Evolutionary conservation across 1,284 basidiomycete species (phyloP), one percentile per base, ranked within the genome.

Genomic region (Vanrija sp.): DNA sequence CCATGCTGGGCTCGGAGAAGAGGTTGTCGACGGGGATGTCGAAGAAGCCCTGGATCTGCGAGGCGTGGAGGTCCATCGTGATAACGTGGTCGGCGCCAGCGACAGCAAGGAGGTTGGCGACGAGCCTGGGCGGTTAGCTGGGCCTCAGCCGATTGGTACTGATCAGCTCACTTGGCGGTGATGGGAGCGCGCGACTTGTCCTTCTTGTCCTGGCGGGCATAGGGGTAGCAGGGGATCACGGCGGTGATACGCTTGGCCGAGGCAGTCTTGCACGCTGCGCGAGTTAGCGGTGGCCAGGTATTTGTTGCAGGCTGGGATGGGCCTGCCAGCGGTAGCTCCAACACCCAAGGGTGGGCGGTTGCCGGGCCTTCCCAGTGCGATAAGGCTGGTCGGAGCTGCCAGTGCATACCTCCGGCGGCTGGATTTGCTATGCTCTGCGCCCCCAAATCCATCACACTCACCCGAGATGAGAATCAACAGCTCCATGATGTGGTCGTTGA

Each of bases 21-120:
- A 96, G 79, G 76, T 98, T 98, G 80, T 98, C 95, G 53, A 97
- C 94, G 16, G 95, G 96, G 64, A 98, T 94, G 76, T 98, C 93
- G 72, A 98, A 98, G 81, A 98, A 98, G 12, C 95, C 95, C 75
- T 98, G 95, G 62, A 98, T 98, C 79, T 98, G 95, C 64, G 88
- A 92, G 12, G 95, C 96, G 73, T 98, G 95, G 39, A 98, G 81
- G 74, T 98, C 95, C 86, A 98, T 94, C 19, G 95, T 98, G 69
- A 98, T 98, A 68, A 98, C 89, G 73, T 98, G 95, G 79, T 98
- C 94, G 64, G 91, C 94, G 25, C 95, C 95, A 15, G 96, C 95
- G 23, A 96, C 89, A 39, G 86, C 89, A 55, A 98, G 82, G 85
- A 98, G 94, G 78, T 98, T 98, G 44, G 95, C 95, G 35, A 78